A percentile compares a stretch with the other conserved stretches of the same genome.
Evolutionary conservation across 208 protist species (phyloP).

Genomic region (Acanthamoeba lenticulata): DNA sequence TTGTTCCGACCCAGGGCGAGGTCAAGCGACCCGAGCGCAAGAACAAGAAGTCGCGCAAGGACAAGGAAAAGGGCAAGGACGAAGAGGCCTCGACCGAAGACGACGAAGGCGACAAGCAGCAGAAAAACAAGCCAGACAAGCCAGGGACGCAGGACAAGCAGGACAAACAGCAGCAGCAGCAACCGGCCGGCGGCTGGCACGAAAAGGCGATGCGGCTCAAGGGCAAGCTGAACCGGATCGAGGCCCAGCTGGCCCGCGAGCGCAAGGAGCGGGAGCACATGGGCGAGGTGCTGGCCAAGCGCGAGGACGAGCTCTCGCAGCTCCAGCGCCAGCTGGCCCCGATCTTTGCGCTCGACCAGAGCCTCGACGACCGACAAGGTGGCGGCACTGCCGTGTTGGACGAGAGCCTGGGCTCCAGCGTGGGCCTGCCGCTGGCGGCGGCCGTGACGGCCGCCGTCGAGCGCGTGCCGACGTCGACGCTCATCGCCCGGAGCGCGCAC

Average conservation of each 20-base stretch:
- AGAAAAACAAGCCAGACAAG: neutral
- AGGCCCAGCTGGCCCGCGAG: conserved; percentile 46
- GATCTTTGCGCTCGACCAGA: conserved; percentile 38
- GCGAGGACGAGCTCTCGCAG: conserved; percentile 3
- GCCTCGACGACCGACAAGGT: no score
- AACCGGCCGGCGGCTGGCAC: conserved; percentile 7
- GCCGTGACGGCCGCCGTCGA: no score
- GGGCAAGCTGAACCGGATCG: conserved; percentile 32
- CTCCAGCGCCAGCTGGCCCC: conserved; percentile 45
- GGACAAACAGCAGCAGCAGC: neutral
- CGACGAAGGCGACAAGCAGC: neutral
- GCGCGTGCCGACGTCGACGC: neutral
- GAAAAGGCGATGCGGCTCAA: conserved; percentile 53
- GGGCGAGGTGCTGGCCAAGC: neutral
- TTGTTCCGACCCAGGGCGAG: neutral
- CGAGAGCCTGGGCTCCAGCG: neutral
- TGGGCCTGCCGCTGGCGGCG: neutral
- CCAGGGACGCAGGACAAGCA: neutral
- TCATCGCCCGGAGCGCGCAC: neutral
- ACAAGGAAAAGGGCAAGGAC: neutral
- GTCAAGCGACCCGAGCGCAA: neutral
- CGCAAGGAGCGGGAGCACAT: conserved; percentile 36
- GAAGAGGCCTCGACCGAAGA: neutral
- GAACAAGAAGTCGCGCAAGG: neutral
- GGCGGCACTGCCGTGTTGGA: neutral